Evolutionary conservation across 495 filamentous ascomycete species (phyloP).

Genomic region (Chlorociboria aeruginascens): DNA sequence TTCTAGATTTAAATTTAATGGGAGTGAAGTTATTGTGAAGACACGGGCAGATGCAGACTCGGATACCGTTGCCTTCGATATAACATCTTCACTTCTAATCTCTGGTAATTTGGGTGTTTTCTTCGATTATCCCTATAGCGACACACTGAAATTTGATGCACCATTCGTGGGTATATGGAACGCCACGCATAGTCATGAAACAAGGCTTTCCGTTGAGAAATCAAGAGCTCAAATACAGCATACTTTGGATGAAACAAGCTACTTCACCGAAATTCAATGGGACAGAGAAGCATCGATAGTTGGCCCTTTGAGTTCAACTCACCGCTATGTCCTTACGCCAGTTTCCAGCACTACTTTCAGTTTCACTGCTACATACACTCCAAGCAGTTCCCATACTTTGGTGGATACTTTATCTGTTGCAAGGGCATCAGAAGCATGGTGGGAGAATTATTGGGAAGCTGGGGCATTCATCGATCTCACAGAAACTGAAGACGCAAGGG

Average conservation of each 20-base stretch:
- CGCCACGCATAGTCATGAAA: conserved; percentile 31
- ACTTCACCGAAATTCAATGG: conserved; percentile 30
- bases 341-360: not conserved
- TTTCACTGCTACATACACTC: conserved; percentile 8
- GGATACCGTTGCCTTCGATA: conserved; percentile 32
- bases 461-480: conserved; percentile 38
- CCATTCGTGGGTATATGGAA: conserved; percentile 34
- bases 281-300: conserved; percentile 23
- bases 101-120: conserved; percentile 29
- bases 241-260: conserved; percentile 30
- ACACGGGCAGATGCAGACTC: conserved; percentile 34
- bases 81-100: conserved; percentile 29
- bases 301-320: conserved; percentile 23
- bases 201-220: conserved; percentile 18
- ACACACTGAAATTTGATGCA: conserved; percentile 26
- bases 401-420: conserved; percentile 21
- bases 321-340: conserved; percentile 29
- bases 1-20: conserved; percentile 33
- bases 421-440: conserved; percentile 26
- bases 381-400: not conserved
- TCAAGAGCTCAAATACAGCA: conserved; percentile 32
- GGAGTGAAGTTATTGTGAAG: conserved; percentile 26
- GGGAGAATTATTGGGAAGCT: conserved; percentile 31
- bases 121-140: conserved; percentile 39
- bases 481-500: conserved; percentile 22